Percentiles rank a stretch among this genome's conserved stretches.
phyloP scores from a whole-genome alignment of 192 early-diverging fungal species.

The Coemansia asiatica region DNA sequence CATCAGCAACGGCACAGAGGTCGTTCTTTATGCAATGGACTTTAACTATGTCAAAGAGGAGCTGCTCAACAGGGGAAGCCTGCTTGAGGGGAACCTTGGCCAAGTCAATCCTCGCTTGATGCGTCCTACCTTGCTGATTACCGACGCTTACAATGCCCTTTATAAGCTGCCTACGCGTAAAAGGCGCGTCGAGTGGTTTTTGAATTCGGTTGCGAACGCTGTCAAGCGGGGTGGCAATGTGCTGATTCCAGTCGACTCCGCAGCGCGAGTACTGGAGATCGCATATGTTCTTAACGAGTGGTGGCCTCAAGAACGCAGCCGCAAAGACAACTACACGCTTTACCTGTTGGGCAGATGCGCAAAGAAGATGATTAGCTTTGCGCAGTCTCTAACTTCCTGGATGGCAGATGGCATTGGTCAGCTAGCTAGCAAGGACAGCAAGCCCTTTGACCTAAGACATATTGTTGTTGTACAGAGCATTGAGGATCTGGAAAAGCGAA shows the following conservation, averaged over 20 bases:
- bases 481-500: constrained; percentile 40
- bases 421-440: constrained; percentile 70
- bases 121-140: constrained; percentile 88
- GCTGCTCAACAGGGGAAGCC: constrained; percentile 54
- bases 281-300: constrained; percentile 84
- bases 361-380: constrained; percentile 75
- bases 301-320: constrained; percentile 62
- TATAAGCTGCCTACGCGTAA: constrained; percentile 68
- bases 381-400: constrained; percentile 93
- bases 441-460: constrained; percentile 89
- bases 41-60: constrained; percentile 91
- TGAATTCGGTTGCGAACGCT: constrained; percentile 59
- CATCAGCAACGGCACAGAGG: constrained; percentile 90
- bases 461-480: constrained; percentile 67
- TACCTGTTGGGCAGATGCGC: constrained; percentile 77
- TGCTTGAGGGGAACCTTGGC: constrained; percentile 57
- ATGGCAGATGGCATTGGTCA: constrained; percentile 82
- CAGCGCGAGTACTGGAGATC: constrained; percentile 88
- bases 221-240: constrained; percentile 73
- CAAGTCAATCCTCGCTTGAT: constrained; percentile 65
- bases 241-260: constrained; percentile 85
- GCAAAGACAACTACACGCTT: constrained; percentile 64
- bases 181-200: constrained; percentile 72
- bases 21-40: constrained; percentile 94
- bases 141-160: constrained; percentile 80